Evolutionary conservation across 202 grass and related monocot genomes (phyloP).

Genomic region (Elaeis oleifera): DNA sequence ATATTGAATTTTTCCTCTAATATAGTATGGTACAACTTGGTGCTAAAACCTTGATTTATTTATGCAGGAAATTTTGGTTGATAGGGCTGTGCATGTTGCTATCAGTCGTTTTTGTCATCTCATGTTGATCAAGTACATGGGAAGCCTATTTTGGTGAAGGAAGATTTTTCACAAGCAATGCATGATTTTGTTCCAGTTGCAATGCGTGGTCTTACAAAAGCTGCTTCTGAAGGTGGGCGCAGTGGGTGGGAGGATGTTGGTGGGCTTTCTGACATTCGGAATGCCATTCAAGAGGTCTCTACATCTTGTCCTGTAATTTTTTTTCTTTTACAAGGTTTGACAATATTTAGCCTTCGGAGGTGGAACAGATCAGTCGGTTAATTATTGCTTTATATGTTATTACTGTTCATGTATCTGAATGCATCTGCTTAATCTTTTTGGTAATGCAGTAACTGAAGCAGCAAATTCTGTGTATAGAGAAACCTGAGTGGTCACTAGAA

Average conservation of each 20-base stretch:
- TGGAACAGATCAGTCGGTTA: neutral
- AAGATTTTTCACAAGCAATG: constrained; percentile 84
- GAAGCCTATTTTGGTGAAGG: constrained; percentile 43
- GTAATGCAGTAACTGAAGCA: no score
- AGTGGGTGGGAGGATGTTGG: constrained; percentile 91
- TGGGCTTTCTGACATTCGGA: constrained; percentile 65
- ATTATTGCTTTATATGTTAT: neutral
- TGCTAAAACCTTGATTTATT: constrained; percentile 16
- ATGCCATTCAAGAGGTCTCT: constrained; percentile 84
- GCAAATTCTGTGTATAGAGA: no score
- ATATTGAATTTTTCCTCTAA: no score
- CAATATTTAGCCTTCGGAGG: neutral
- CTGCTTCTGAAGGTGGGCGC: constrained; percentile 57
- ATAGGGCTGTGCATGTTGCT: constrained; percentile 82
- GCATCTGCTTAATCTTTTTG: no score
- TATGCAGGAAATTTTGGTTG: constrained; percentile 79
- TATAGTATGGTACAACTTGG: no score
- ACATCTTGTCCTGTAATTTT: neutral
- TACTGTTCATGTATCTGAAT: no score
- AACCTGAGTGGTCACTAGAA: no score
- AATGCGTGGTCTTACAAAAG: constrained; percentile 88
- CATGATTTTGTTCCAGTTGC: constrained; percentile 81
- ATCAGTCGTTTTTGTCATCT: constrained; percentile 48
- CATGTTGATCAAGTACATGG: constrained; percentile 24
- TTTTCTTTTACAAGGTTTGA: neutral